These are phyloP conservation scores for Acacia crassicarpa DNA, from an alignment of 306 rosid species.

Conservation along the genomic window DNA sequence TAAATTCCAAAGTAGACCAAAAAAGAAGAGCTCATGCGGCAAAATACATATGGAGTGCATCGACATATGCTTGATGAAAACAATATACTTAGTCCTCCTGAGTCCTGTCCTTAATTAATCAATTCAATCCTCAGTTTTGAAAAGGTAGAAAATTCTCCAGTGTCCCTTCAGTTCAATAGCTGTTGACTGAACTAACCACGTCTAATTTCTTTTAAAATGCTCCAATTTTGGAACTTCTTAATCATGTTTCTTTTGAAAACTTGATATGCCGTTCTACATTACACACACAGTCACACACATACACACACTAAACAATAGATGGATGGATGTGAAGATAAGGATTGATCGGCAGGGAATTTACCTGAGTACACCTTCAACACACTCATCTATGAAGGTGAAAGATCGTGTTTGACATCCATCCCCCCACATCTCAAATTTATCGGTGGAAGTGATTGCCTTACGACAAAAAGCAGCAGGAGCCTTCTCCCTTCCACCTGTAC, in stretches of 20 bases:
- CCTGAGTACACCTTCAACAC: constrained; percentile 99
- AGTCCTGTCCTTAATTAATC: neutral
- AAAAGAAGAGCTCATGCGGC: neutral
- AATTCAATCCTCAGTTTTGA: constrained; percentile 7
- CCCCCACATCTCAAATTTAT: constrained; percentile 99
- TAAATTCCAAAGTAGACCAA: constrained; percentile 23
- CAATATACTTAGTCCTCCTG: neutral
- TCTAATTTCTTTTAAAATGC: constrained; percentile 1
- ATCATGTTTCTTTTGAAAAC: neutral
- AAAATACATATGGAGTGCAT: constrained; percentile 2
- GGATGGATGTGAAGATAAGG: neutral
- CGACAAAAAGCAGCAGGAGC: constrained; percentile 99
- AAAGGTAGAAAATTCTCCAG: neutral
- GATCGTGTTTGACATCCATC: constrained; percentile 97
- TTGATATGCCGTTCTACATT: neutral
- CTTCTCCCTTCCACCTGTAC: constrained; percentile 94
- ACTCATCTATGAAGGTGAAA: constrained; percentile 97
- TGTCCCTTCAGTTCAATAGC: constrained; percentile 5
- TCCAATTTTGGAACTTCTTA: neutral
- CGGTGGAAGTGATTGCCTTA: constrained; percentile 72
- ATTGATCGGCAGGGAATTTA: constrained; percentile 35
- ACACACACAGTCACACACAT: neutral
- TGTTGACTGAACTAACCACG: constrained; percentile 5
- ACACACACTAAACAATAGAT: neutral
- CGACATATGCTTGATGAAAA: neutral